phyloP scores from a whole-genome alignment of 1,284 basidiomycete species.

The Cryptococcus jaspeensis region DNA sequence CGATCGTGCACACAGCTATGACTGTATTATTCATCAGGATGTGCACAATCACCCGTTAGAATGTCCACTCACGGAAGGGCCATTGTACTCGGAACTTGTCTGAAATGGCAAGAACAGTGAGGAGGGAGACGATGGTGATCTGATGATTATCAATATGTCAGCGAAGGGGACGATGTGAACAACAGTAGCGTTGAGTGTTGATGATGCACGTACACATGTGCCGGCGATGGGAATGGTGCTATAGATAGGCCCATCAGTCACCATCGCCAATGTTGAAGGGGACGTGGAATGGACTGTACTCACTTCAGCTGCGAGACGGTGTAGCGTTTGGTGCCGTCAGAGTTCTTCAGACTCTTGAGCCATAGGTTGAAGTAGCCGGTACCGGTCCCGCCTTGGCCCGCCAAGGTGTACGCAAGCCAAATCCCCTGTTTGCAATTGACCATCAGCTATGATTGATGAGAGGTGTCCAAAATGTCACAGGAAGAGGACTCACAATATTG shows the following conservation, averaged over 20 bases:
- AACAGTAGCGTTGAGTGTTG: not conserved
- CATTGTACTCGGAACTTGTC: constrained; percentile 12
- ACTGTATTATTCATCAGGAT: constrained; percentile 1
- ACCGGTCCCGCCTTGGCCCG: constrained; percentile 9
- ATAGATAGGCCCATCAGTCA: not conserved
- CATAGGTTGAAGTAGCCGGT: constrained; percentile 33
- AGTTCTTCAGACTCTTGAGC: constrained; percentile 27
- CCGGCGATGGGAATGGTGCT: constrained; percentile 19
- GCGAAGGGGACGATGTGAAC: too few species aligned
- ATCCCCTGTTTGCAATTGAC: constrained; percentile 16
- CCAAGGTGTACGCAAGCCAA: constrained; percentile 4
- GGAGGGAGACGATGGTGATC: constrained; percentile 15
- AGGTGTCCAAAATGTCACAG: not conserved
- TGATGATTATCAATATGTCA: not conserved
- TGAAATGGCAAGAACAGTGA: constrained; percentile 12
- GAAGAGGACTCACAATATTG: constrained; percentile 16
- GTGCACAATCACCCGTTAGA: not conserved
- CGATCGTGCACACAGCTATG: constrained; percentile 1
- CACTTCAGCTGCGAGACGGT: not conserved
- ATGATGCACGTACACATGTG: constrained; percentile 6
- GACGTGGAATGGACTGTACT: not conserved
- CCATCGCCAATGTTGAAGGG: too few species aligned
- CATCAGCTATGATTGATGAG: not conserved
- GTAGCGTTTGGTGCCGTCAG: constrained; percentile 19
- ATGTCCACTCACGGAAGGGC: constrained; percentile 16